A percentile compares a stretch with the other conserved stretches of the same genome.
Evolutionary conservation across 768 basidiomycete species (phyloP).

Genomic region (Boletus huronensis): DNA sequence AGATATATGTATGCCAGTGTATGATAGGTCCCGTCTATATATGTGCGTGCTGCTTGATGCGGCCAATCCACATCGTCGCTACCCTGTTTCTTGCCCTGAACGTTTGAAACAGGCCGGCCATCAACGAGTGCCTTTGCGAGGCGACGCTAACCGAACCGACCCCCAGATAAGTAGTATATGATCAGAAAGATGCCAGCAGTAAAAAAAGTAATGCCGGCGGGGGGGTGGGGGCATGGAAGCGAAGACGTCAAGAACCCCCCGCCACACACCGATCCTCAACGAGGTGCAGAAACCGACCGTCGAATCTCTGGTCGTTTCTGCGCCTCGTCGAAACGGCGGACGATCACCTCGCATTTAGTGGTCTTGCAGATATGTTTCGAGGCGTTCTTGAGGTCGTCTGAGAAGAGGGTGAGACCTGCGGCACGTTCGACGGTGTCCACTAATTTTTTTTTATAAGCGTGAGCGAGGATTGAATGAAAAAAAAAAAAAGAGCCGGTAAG

Average conservation of each 20-base stretch:
- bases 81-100: not conserved
- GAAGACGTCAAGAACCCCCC: constrained; percentile 1
- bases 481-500: not conserved
- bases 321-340: constrained; percentile 89
- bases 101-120: not conserved
- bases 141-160: constrained; percentile 1
- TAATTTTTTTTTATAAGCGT: constrained; percentile 26
- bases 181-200: not conserved
- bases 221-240: no score
- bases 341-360: constrained; percentile 83
- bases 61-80: constrained; percentile 5
- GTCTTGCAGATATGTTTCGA: constrained; percentile 88
- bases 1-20: constrained; percentile 24
- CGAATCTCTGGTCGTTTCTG: constrained; percentile 59
- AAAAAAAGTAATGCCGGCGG: no score
- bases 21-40: constrained; percentile 21
- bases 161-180: not conserved
- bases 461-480: no score
- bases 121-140: not conserved
- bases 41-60: constrained; percentile 26
- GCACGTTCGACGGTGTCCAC: constrained; percentile 92
- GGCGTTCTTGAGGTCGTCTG: constrained; percentile 65
- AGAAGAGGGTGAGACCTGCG: constrained; percentile 85
- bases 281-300: constrained; percentile 48
- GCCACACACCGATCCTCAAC: not conserved